Base-by-base conservation (phyloP, 495 filamentous ascomycete species). In the Podospora pseudopauciseta region DNA sequence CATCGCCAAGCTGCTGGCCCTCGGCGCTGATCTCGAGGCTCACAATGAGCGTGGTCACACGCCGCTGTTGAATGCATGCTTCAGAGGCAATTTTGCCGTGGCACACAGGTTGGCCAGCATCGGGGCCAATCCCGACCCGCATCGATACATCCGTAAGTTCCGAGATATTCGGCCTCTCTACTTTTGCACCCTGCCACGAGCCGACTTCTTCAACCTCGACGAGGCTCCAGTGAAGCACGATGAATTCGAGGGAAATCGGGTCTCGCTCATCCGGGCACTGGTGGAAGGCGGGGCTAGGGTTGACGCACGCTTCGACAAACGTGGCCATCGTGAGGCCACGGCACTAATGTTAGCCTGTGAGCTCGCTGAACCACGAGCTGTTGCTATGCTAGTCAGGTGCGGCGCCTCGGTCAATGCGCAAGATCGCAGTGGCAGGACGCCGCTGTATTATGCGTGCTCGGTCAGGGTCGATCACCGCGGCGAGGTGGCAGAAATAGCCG, bases 271-370 rank as follows among this genome's bases (percentile, higher is more conserved):
- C 68, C 67, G 71, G 54, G 68, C 67, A 15, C 57, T 74, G 62
- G 65, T 70, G n/a, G 70, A 71, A 15, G 65, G 66, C 27, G 74
- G 74, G 28, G 74, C 70, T 23, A 65, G 74, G 19, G 68, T 74
- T 3, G 70, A 76, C 19, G 72, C 74, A 15, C 72, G 64, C 9
- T 74, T 74, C 30, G 67, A 76, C 67, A 72, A 73, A 61, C 68
- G 69, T 39, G 60, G 65, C 44, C 68, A 72, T 49, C 71, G 67
- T 7, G 39, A 63, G n/a, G 70, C 60, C 26, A 73, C 74, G 1
- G 60, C 72, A 26, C 66, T 75, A 11, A 75, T 75, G 74, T 59
- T 75, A 15, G 74, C 74, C n/a, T 73, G 71, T 61, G 72, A 75
- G 63, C 66, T 72, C 30, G 71, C 70, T 18, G 71, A 72, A 34